phyloP scores from a whole-genome alignment of 768 basidiomycete species.

The Rhizopogon vinicolor region DNA sequence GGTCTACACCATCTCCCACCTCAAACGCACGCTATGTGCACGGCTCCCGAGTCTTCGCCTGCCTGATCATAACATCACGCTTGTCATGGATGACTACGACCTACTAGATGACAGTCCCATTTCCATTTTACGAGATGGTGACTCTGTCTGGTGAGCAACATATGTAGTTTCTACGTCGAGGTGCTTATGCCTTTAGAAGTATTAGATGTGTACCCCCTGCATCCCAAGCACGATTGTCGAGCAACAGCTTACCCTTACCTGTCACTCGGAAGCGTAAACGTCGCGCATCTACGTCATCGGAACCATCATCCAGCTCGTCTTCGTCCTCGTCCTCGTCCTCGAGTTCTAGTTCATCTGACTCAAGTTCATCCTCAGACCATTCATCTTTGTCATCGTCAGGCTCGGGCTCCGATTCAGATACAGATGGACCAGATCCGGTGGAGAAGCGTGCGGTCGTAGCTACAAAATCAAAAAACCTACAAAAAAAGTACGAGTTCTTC shows the following conservation, averaged over 20 bases:
- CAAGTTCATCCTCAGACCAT: constrained; percentile 22
- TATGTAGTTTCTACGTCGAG: neutral
- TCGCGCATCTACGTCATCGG: constrained; percentile 1
- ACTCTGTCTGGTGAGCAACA: constrained; percentile 19
- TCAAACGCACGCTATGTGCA: constrained; percentile 18
- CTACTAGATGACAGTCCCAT: constrained; percentile 23
- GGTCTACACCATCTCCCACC: constrained; percentile 3
- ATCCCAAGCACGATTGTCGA: neutral
- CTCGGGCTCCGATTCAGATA: constrained; percentile 14
- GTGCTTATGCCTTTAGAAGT: neutral
- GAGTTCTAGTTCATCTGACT: constrained; percentile 14
- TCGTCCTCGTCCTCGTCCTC: constrained; percentile 10
- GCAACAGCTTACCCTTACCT: neutral
- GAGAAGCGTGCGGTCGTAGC: neutral
- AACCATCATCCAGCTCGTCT: constrained; percentile 13
- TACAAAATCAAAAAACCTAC: constrained; percentile 2
- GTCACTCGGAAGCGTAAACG: constrained; percentile 24
- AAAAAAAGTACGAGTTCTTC: constrained; percentile 1
- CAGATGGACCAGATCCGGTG: constrained; percentile 10
- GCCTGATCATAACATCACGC: neutral
- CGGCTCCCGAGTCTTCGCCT: constrained; percentile 2
- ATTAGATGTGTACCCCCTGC: neutral
- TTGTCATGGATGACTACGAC: constrained; percentile 25
- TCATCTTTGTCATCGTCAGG: constrained; percentile 8
- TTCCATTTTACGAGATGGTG: constrained; percentile 22